Evolutionary conservation across 257 asterid species (phyloP), one percentile per base, ranked within the genome.

Genomic region (Paulownia fortunei): DNA sequence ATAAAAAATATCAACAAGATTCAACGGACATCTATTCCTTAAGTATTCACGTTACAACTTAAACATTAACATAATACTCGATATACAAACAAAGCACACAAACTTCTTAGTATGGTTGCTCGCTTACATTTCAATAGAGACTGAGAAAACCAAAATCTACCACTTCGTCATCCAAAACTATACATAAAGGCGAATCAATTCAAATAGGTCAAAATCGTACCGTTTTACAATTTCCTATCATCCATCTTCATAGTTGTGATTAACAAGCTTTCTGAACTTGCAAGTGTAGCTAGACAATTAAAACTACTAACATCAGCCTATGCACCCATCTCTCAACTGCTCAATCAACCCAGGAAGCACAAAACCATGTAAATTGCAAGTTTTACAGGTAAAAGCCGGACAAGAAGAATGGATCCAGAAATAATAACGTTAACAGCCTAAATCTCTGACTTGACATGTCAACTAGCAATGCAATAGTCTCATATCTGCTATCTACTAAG

Each of bases 281-380:
- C 46, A 52, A 21, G 39, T 46, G 7, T n/a, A 73, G 9, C 70
- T 73, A 24, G 67, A 39, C 16, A 60, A 36, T 10, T 64, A 23
- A 52, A 79, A 18, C n/a, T 21, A 24, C 13, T 15, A 13, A 34
- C 71, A 60, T 30, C 21, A 63, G 42, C 15, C 66, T 24, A 36
- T 37, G 61, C 21, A 58, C 27, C 59, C 72, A 39, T 34, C 68
- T 39, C 23, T 18, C 56, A 62, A 49, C 68, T 44, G 46, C 26
- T 72, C 8, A 56, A 27, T 19, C 47, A 72, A 63, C 36, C 56
- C 55, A 52, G 52, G 26, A 37, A 16, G 78, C 65, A 77, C 46
- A 56, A 59, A 70, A 59, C 56, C 65, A 47, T n/a, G 68, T 16
- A 23, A 27, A 59, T 79, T 39, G 76, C 81, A 79, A 39, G 39